Evolutionary conservation across 2,329 filamentous ascomycete species (phyloP).

Genomic region (Ilyonectria destructans): DNA sequence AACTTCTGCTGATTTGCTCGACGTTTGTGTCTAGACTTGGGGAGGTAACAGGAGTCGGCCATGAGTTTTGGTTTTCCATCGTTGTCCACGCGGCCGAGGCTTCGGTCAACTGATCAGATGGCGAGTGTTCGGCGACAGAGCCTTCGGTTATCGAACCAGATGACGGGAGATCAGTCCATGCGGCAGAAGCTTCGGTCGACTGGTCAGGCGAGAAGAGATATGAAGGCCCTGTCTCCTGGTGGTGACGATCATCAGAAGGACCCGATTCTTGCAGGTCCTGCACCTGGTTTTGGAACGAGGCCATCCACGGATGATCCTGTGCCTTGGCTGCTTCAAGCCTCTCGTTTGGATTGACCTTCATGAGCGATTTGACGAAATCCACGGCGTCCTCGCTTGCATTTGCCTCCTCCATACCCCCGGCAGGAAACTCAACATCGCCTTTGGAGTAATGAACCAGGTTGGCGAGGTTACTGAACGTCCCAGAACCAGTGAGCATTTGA

Average conservation of each 20-base stretch:
- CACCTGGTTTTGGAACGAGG: not conserved
- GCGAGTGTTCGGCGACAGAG: too few species aligned
- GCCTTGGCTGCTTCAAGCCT: not conserved
- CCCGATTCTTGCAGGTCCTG: not conserved
- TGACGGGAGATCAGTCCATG: not conserved
- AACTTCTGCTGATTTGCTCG: not conserved
- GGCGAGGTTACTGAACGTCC: conserved; percentile 13
- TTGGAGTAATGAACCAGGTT: conserved; percentile 18
- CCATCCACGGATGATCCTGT: conserved; percentile 5
- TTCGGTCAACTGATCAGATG: not conserved
- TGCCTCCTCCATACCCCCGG: not conserved
- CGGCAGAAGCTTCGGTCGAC: too few species aligned
- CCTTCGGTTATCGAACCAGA: not conserved
- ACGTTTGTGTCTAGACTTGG: not conserved
- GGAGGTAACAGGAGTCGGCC: not conserved
- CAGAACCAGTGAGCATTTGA: conserved; percentile 22
- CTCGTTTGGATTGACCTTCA: not conserved
- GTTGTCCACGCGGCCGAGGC: not conserved
- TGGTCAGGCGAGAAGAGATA: not conserved
- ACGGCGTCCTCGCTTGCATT: not conserved
- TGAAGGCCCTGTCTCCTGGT: not conserved
- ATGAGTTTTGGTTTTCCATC: not conserved
- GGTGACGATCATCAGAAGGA: not conserved
- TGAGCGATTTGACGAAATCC: conserved; percentile 7
- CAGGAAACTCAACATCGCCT: not conserved